Conservation (phyloP, 2,329 filamentous ascomycete species). For the Sphaerostilbella broomeana region DNA sequence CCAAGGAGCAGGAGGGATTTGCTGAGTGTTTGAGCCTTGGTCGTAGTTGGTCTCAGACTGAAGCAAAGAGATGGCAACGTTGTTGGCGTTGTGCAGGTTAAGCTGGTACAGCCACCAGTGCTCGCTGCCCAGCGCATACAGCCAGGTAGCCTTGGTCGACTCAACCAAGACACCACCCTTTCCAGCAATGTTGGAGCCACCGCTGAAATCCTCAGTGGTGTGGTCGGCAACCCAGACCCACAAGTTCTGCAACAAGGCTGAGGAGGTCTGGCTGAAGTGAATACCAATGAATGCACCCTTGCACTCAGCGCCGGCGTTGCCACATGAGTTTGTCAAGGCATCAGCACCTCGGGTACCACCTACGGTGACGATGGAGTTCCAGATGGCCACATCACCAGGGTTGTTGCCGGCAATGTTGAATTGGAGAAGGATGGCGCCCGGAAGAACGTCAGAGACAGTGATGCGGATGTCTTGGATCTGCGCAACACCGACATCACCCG, state of each 20-base stretch:
- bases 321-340: slow-evolving; percentile 33
- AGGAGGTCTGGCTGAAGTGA: slow-evolving; percentile 35
- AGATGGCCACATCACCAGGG: slow-evolving; percentile 45
- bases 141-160: slow-evolving; percentile 43
- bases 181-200: slow-evolving; percentile 38
- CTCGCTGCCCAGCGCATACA: slow-evolving; percentile 41
- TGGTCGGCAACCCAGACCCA: slow-evolving; percentile 44
- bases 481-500: slow-evolving; percentile 42
- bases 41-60: slow-evolving; percentile 47
- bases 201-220: slow-evolving; percentile 39
- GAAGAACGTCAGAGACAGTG: slow-evolving; percentile 40
- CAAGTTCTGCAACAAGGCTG: slow-evolving; percentile 20
- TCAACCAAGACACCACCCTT: slow-evolving; percentile 44
- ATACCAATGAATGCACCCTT: slow-evolving; percentile 43
- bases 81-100: slow-evolving; percentile 42
- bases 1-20: slow-evolving; percentile 34
- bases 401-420: slow-evolving; percentile 42
- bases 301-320: slow-evolving; percentile 28
- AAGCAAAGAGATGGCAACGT: slow-evolving; percentile 44
- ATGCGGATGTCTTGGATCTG: slow-evolving; percentile 49
- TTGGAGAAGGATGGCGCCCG: slow-evolving; percentile 36
- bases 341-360: slow-evolving; percentile 37
- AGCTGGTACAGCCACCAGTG: slow-evolving; percentile 55
- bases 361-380: slow-evolving; percentile 39
- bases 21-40: slow-evolving; percentile 28